Evolutionary conservation across 2,329 filamentous ascomycete species (phyloP).

Genomic region (Trichoderma sp.): DNA sequence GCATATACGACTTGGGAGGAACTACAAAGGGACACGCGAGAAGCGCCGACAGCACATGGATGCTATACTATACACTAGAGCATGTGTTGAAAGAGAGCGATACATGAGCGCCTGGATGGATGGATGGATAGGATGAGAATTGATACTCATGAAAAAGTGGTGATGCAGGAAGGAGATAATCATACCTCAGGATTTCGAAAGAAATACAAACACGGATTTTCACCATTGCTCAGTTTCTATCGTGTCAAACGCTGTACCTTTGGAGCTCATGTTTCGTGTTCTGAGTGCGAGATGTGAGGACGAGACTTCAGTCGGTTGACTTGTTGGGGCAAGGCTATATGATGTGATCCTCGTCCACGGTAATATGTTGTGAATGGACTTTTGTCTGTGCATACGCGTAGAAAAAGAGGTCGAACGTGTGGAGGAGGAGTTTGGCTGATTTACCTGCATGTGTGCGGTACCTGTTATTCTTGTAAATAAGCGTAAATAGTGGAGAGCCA

Average conservation of each 20-base stretch:
- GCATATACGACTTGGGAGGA: too few relatives aligned
- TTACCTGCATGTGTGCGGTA: too few relatives aligned
- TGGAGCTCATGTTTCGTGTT: background rate
- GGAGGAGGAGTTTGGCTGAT: too few relatives aligned
- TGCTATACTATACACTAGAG: conserved; percentile 4
- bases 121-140: background rate
- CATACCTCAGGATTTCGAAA: background rate
- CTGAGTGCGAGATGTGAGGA: too few relatives aligned
- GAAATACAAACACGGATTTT: conserved; percentile 21
- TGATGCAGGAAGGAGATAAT: background rate
- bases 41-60: too few relatives aligned
- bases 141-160: background rate
- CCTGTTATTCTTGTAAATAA: background rate
- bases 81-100: conserved; percentile 8
- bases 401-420: background rate
- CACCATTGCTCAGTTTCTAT: background rate
- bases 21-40: too few relatives aligned
- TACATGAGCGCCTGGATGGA: background rate
- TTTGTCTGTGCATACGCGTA: conserved; percentile 13
- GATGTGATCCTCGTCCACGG: too few relatives aligned
- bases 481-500: conserved; percentile 15
- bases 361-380: too few relatives aligned
- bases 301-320: background rate
- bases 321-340: background rate
- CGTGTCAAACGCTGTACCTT: background rate